Conservation (phyloP, 2,329 filamentous ascomycete species). For the Dactylellina haptotyla region DNA sequence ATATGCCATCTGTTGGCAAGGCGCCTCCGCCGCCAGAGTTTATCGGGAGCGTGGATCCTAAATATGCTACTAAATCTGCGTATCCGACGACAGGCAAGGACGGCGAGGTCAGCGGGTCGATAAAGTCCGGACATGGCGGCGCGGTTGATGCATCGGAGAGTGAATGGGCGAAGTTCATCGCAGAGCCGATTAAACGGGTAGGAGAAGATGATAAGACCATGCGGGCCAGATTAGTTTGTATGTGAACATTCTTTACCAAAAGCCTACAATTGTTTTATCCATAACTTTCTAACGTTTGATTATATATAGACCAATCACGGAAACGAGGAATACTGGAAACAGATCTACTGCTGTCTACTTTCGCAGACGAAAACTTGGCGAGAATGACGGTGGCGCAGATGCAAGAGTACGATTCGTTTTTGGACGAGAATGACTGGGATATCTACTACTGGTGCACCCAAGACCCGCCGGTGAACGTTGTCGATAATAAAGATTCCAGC, state of each 20-base stretch:
- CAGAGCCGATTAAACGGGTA: constrained; percentile 85
- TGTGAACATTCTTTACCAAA: constrained; percentile 3
- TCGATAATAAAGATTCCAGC: constrained; percentile 68
- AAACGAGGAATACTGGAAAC: constrained; percentile 96
- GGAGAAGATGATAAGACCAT: constrained; percentile 88
- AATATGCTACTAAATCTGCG: background rate
- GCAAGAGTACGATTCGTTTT: constrained; percentile 85
- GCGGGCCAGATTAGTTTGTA: constrained; percentile 68
- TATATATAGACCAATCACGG: constrained; percentile 82
- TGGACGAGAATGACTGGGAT: constrained; percentile 99
- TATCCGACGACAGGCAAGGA: constrained; percentile 12
- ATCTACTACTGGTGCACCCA: constrained; percentile 99
- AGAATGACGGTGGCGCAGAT: constrained; percentile 79
- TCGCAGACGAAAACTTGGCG: constrained; percentile 81
- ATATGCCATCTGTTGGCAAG: constrained; percentile 44
- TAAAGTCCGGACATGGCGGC: constrained; percentile 14
- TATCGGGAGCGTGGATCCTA: constrained; percentile 38
- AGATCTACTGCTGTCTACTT: constrained; percentile 94
- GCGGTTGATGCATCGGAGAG: constrained; percentile 19
- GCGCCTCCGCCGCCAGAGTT: constrained; percentile 45
- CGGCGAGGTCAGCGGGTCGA: constrained; percentile 28
- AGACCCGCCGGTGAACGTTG: constrained; percentile 71
- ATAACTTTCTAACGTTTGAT: background rate
- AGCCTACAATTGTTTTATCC: background rate
- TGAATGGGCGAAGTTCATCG: constrained; percentile 74